Conservation (phyloP, 805 yeast genomes). For the Osmozyma mogii region DNA sequence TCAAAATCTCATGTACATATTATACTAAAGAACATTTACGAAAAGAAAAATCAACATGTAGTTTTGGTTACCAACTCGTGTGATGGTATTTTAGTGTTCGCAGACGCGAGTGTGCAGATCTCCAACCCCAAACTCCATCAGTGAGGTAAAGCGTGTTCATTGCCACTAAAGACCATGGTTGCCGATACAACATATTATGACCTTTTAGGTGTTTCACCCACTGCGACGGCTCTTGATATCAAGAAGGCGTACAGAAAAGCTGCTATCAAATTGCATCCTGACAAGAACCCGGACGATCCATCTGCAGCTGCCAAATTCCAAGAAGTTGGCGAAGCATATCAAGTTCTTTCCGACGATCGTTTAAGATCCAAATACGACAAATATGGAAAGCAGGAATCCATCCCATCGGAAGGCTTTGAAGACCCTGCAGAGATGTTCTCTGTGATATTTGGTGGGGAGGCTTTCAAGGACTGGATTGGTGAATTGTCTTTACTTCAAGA, state of each 20-base stretch:
- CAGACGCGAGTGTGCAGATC: too few species aligned
- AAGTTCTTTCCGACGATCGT: conserved; percentile 59
- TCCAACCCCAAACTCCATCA: too few species aligned
- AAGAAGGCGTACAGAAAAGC: conserved; percentile 56
- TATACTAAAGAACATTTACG: too few species aligned
- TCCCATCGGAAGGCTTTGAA: conserved; percentile 64
- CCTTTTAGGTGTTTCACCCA: conserved; percentile 23
- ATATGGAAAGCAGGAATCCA: conserved; percentile 65
- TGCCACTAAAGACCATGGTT: too few species aligned
- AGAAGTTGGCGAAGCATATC: conserved; percentile 64
- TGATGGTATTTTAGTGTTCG: too few species aligned
- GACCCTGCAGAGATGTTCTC: conserved; percentile 60
- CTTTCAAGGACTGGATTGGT: conserved; percentile 54
- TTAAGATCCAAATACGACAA: conserved; percentile 65
- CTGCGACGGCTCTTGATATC: conserved; percentile 36
- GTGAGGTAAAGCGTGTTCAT: too few species aligned
- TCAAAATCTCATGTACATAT: too few species aligned
- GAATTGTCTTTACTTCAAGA: conserved; percentile 41
- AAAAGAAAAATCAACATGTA: too few species aligned
- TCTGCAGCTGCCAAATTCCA: conserved; percentile 37
- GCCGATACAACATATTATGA: conserved; percentile 39
- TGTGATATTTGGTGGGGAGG: conserved; percentile 82
- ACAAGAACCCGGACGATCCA: conserved; percentile 40
- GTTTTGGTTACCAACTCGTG: too few species aligned
- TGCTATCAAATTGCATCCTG: conserved; percentile 76